Conservation (phyloP, 257 asterid species). For the Handroanthus guayacan region DNA sequence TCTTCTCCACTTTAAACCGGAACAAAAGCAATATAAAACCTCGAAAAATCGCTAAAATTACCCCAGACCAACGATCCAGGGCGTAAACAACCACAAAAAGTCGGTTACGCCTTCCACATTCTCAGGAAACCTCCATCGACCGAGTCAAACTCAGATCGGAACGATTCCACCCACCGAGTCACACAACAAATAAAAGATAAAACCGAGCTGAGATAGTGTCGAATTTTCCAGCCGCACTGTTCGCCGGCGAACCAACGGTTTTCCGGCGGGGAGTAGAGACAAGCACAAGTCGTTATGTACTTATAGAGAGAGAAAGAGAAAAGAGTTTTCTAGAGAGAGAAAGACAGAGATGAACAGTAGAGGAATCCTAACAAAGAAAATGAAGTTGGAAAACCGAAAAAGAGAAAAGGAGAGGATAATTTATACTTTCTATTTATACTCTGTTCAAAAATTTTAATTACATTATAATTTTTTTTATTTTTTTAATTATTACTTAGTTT, state of each 20-base stretch:
- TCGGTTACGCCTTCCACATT: conserved; percentile 70
- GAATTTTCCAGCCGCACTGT: conserved; percentile 37
- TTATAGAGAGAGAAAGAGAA: conserved; percentile 54
- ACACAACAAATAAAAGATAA: conserved; percentile 36
- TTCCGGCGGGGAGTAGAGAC: conserved; percentile 51
- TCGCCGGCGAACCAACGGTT: conserved; percentile 50
- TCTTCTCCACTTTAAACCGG: conserved; percentile 50
- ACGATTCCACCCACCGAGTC: conserved; percentile 49
- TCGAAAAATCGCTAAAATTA: conserved; percentile 36
- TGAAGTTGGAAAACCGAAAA: conserved; percentile 69
- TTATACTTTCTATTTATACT: conserved; percentile 54
- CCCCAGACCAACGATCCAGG: conserved; percentile 67
- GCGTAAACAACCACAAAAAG: conserved; percentile 41
- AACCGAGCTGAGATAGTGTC: conserved; percentile 15
- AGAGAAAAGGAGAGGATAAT: conserved; percentile 47
- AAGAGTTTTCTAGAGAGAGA: conserved; percentile 31
- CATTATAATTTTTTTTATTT: background rate
- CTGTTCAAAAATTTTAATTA: conserved; percentile 8
- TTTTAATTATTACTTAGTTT: background rate
- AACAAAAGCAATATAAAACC: conserved; percentile 27
- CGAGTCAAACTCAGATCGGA: conserved; percentile 72
- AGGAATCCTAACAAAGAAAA: conserved; percentile 55
- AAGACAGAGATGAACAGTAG: conserved; percentile 50
- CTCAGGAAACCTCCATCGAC: conserved; percentile 46
- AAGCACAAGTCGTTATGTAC: conserved; percentile 26